phyloP scores from a whole-genome alignment of 805 yeast genomes.

The Barnettozyma vustinii region DNA sequence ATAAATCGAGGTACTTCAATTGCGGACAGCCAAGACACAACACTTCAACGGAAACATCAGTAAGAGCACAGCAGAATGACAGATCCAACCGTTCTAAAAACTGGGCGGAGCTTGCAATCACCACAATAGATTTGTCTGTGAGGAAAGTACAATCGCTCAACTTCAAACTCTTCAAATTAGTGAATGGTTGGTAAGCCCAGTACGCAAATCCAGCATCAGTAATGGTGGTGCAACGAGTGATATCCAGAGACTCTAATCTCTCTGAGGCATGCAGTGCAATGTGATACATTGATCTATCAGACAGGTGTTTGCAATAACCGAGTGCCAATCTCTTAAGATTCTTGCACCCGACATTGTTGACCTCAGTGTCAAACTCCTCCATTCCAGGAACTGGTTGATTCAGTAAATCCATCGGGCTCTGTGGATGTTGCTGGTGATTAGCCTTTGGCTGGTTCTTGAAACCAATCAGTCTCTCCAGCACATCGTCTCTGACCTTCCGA shows the following conservation, averaged over 20 bases:
- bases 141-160: constrained; percentile 71
- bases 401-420: constrained; percentile 3
- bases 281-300: constrained; percentile 62
- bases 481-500: constrained; percentile 66
- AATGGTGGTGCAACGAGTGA: constrained; percentile 73
- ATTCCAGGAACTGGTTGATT: constrained; percentile 27
- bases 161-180: constrained; percentile 45
- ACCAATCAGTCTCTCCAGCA: constrained; percentile 64
- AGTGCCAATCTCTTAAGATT: constrained; percentile 48
- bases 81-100: constrained; percentile 52
- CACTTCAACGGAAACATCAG: constrained; percentile 64
- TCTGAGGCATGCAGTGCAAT: constrained; percentile 54
- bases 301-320: constrained; percentile 72
- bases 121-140: constrained; percentile 57
- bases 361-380: constrained; percentile 22
- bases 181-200: constrained; percentile 57
- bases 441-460: constrained; percentile 28
- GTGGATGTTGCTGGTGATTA: background rate
- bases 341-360: constrained; percentile 47
- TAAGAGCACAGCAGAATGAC: constrained; percentile 70
- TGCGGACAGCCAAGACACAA: constrained; percentile 61
- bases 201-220: constrained; percentile 67
- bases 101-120: constrained; percentile 57
- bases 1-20: constrained; percentile 47
- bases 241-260: constrained; percentile 49